Evolutionary conservation across 2,329 filamentous ascomycete species (phyloP).

Genomic region (Scorias spongiosa): DNA sequence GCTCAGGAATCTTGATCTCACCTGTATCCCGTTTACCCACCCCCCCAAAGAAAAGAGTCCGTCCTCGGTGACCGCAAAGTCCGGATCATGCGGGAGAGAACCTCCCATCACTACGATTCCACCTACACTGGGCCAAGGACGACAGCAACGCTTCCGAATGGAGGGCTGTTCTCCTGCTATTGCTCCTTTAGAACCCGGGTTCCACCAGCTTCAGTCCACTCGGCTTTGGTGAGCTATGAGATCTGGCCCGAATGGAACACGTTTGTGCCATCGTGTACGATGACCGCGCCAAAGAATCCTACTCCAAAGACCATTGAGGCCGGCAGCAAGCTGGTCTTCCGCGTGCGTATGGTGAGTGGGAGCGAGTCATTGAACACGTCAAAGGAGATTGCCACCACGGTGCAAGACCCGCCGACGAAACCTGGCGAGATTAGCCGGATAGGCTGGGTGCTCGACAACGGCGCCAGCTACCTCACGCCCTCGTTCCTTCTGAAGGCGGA

Average conservation of each 20-base stretch:
- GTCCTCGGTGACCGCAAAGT: too few relatives aligned
- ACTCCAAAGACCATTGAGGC: not conserved
- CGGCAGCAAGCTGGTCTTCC: not conserved
- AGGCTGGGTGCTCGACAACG: constrained; percentile 18
- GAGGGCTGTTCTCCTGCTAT: constrained; percentile 20
- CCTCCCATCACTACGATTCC: constrained; percentile 7
- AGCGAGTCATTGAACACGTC: not conserved
- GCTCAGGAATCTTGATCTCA: too few relatives aligned
- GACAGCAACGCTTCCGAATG: constrained; percentile 15
- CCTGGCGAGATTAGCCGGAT: constrained; percentile 4
- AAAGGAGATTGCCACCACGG: not conserved
- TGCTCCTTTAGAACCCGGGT: constrained; percentile 24
- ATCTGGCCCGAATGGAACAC: constrained; percentile 34
- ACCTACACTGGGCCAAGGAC: constrained; percentile 13
- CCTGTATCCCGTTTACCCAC: too few relatives aligned
- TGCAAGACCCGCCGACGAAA: not conserved
- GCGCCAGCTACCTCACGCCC: constrained; percentile 12
- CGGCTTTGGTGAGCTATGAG: constrained; percentile 28
- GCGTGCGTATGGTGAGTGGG: not conserved
- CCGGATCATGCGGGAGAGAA: too few relatives aligned
- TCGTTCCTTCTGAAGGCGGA: constrained; percentile 26
- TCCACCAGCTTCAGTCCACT: constrained; percentile 27
- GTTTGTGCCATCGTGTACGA: constrained; percentile 22
- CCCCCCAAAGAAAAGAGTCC: too few relatives aligned
- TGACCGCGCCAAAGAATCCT: not conserved